Conservation (phyloP, 2,329 filamentous ascomycete species). For the Diaporthe vexans region DNA sequence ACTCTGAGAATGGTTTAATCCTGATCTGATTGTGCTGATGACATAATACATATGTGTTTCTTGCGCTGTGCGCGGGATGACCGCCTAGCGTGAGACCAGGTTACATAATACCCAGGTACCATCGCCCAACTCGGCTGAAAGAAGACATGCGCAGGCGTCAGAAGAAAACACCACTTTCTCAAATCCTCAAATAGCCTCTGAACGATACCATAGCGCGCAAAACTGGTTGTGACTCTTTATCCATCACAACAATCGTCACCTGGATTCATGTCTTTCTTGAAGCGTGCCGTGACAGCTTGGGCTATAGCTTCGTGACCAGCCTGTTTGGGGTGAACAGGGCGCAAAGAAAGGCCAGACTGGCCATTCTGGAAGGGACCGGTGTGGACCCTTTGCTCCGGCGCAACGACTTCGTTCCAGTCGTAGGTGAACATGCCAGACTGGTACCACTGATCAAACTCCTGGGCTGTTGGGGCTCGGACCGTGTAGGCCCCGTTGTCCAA, state of each 20-base stretch:
- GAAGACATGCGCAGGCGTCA: neutral
- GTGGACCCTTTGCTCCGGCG: constrained; percentile 11
- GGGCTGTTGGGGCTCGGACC: constrained; percentile 19
- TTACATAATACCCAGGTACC: neutral
- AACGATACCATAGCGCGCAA: neutral
- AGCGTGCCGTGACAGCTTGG: constrained; percentile 19
- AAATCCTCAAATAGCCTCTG: constrained; percentile 10
- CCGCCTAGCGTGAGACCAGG: neutral
- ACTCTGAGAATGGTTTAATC: constrained; percentile 7
- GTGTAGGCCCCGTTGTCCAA: constrained; percentile 18
- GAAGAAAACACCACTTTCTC: constrained; percentile 9
- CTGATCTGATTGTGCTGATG: constrained; percentile 14
- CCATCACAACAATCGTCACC: constrained; percentile 13
- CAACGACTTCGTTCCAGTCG: constrained; percentile 22
- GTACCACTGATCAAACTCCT: constrained; percentile 20
- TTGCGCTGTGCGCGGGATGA: constrained; percentile 7
- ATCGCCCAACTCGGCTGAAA: constrained; percentile 6
- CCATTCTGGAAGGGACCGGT: constrained; percentile 7
- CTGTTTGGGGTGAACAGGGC: constrained; percentile 21
- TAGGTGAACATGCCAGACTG: constrained; percentile 15
- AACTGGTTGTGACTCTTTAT: constrained; percentile 3
- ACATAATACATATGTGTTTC: constrained; percentile 13
- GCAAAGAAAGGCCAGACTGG: constrained; percentile 14
- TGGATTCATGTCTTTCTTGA: constrained; percentile 20
- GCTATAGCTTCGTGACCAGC: constrained; percentile 18